Evolutionary conservation across 164 flowering plant species (phyloP), one percentile per base, ranked within the genome.

Genomic region (Annona squamosa): DNA sequence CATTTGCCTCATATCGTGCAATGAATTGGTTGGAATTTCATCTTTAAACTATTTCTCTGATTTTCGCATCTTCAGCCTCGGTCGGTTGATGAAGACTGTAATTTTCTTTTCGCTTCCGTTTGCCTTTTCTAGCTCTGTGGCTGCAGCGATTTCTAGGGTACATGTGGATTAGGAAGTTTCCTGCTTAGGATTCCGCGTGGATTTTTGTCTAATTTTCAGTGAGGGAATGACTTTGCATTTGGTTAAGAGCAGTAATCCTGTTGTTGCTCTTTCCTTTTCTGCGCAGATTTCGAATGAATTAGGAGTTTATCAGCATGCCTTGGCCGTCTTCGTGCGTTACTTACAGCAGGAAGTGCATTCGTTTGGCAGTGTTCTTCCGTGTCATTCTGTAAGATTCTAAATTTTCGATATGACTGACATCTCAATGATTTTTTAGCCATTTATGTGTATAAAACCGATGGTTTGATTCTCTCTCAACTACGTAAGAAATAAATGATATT

Each of bases 311-410:
- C 78, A 74, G 73, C 64, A 74, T 72, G 77, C 74, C 74, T 67
- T 76, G 78, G 78, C 46, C 45, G 65, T 45, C 66, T 37, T 76
- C 67, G 41, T 67, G 67, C 56, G 74, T 59, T 63, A 72, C 61
- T 63, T 77, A 67, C 69, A 77, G 65, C 72, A 68, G 72, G 69
- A 72, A 62, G 41, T 77, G 75, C 42, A 75, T 72, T 42, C 65
- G 72, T 52, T 72, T 77, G 75, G 71, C 48, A 47, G 79, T 77
- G n/a, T 72, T 77, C 75, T 77, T 72, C 48, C 79, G 79, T 69
- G 79, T 76, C 9, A 76, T 79, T 44, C 78, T 79, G 76, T 79
- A 79, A 73, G 68, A 67, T 68, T 56, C 9, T 66, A 63, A 16
- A 7, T 78, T 18, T 67, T 18, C 57, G 68, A 68, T 67, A 66